Base-by-base conservation (phyloP, 495 filamentous ascomycete genomes). In the Xylaria venustula region DNA sequence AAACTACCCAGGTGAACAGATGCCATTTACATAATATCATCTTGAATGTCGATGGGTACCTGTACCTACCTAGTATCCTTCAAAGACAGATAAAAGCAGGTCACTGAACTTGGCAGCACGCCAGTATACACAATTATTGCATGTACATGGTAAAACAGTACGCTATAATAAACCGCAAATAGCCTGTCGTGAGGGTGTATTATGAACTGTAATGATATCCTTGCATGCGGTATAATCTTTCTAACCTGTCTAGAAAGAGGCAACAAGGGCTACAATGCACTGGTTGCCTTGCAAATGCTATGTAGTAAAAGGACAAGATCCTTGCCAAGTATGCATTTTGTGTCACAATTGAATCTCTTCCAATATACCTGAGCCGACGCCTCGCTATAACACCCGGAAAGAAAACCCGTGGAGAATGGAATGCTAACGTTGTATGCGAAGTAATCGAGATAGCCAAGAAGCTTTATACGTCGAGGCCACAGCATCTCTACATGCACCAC, bases 291-390 rank as follows among this genome's bases (percentile, higher is more conserved):
- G 57, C 28, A 58, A 47, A 45, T 60, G 57, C 57, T 30, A 37
- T 41, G 56, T 44, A n/a, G 47, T 50, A 50, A 52, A 45, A 26
- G 36, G 48, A 49, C 47, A 36, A 44, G 37, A 42, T 60, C 57
- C 47, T 45, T 60, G 57, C 47, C 47, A 60, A 34, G 15, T 61
- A 69, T 65, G 61, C 66, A 50, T 67, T 71, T 64, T 71, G 59
- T 64, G 46, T 69, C 68, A 65, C 63, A 61, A 61, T 58, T 53
- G 51, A 61, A 52, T 59, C 60, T 66, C 63, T 64, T 61, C 53
- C 64, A 71, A 69, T 57, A 60, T 67, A 65, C 67, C 69, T 62
- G 59, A 71, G 64, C 69, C 69, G 68, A 71, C 69, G 69, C 69
- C 69, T 65, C 69, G 69, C 69, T 71, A 69, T 67, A 69, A 71